Conservation (phyloP, 2,329 filamentous ascomycete species). For the Polychaeton citri region DNA sequence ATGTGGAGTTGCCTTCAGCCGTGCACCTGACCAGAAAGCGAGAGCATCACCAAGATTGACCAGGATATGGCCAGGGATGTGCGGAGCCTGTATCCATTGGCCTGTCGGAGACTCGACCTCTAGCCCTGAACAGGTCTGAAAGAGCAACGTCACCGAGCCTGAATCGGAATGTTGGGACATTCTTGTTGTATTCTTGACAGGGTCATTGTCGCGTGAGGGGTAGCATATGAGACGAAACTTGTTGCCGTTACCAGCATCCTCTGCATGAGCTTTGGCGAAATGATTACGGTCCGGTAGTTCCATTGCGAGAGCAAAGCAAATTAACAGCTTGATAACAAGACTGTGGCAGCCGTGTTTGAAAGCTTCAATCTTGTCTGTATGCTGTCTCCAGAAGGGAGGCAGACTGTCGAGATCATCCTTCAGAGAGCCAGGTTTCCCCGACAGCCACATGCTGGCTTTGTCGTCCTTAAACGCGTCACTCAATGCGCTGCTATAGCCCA, state of each 20-base stretch:
- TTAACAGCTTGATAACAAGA: not conserved
- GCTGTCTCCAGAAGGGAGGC: too few species aligned
- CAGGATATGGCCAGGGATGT: slow-evolving; percentile 4
- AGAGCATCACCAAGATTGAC: slow-evolving; percentile 8
- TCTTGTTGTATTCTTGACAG: not conserved
- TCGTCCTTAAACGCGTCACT: too few species aligned
- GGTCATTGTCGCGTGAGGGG: not conserved
- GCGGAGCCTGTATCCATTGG: slow-evolving; percentile 6
- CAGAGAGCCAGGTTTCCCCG: too few species aligned
- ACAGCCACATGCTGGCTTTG: too few species aligned
- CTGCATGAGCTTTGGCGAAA: not conserved
- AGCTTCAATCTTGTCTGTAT: not conserved
- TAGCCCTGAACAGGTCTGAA: too few species aligned
- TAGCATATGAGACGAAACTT: not conserved
- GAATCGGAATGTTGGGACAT: not conserved
- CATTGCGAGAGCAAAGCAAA: too few species aligned
- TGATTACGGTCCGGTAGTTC: too few species aligned
- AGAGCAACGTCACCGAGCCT: too few species aligned
- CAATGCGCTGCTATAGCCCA: too few species aligned
- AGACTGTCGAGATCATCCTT: too few species aligned
- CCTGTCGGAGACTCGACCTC: too few species aligned
- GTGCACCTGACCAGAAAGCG: slow-evolving; percentile 6
- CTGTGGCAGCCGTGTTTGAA: not conserved
- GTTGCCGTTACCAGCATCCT: not conserved
- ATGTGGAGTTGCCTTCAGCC: slow-evolving; percentile 7